Evolutionary conservation across 495 filamentous ascomycete species (phyloP).

Genomic region (Amniculicola lignicola): DNA sequence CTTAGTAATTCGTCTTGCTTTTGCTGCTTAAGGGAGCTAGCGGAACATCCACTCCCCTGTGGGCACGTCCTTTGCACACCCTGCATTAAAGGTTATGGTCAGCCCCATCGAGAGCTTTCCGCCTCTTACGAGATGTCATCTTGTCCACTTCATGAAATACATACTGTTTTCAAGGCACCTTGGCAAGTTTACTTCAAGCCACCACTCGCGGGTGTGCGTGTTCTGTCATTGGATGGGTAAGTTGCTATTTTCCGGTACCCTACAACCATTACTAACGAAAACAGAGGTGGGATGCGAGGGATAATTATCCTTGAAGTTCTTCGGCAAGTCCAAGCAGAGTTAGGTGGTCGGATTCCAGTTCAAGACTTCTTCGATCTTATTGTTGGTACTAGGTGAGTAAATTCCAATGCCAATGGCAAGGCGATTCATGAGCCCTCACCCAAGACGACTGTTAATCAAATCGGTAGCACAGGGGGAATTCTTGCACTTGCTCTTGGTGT

Average conservation of each 20-base stretch:
- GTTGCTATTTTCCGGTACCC: too few relatives aligned
- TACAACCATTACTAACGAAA: conserved; percentile 18
- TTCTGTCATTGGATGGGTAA: conserved; percentile 58
- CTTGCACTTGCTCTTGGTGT: conserved; percentile 55
- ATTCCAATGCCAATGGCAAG: background rate
- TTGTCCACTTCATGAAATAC: conserved; percentile 6
- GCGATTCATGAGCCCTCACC: background rate
- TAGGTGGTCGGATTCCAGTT: conserved; percentile 37
- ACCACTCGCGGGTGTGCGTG: conserved; percentile 47
- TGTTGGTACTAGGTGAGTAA: conserved; percentile 45
- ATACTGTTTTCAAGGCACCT: conserved; percentile 18
- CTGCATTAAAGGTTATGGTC: conserved; percentile 44
- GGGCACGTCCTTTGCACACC: conserved; percentile 35
- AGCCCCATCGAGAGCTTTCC: background rate
- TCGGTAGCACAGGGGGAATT: conserved; percentile 56
- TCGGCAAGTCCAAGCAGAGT: conserved; percentile 35
- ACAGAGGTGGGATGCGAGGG: conserved; percentile 47
- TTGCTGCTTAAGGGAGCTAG: conserved; percentile 19
- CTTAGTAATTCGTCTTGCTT: conserved; percentile 16
- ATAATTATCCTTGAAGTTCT: conserved; percentile 48
- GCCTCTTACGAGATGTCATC: background rate
- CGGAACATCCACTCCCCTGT: conserved; percentile 13
- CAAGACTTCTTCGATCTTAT: conserved; percentile 49
- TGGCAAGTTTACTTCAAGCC: conserved; percentile 47
- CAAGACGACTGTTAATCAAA: too few relatives aligned